Evolutionary conservation across 2,329 filamentous ascomycete species (phyloP).

Genomic region (Microdochium paspali): DNA sequence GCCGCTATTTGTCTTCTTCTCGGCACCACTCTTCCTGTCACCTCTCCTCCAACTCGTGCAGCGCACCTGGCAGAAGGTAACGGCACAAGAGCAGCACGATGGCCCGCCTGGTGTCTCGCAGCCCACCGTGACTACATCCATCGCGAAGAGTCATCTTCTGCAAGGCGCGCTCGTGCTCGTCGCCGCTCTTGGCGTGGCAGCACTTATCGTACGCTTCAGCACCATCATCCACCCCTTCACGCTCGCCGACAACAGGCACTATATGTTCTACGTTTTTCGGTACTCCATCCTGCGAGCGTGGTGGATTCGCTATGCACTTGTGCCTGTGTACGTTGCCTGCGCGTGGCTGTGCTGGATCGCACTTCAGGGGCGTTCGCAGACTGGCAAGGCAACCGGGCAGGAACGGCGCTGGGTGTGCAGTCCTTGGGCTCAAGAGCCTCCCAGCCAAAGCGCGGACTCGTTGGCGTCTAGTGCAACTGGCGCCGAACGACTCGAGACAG

Average conservation of each 20-base stretch:
- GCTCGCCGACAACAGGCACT: conserved; percentile 91
- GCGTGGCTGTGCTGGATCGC: conserved; percentile 59
- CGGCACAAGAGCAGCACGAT: not conserved
- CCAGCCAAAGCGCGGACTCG: too few relatives aligned
- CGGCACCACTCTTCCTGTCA: conserved; percentile 63
- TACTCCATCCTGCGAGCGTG: conserved; percentile 62
- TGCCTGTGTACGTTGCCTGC: conserved; percentile 60
- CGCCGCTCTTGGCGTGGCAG: conserved; percentile 24
- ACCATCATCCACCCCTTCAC: conserved; percentile 95
- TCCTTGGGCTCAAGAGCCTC: too few relatives aligned
- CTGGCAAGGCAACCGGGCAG: not conserved
- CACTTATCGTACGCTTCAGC: conserved; percentile 61
- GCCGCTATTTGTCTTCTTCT: conserved; percentile 86
- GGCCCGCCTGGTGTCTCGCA: conserved; percentile 3
- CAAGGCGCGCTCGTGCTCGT: conserved; percentile 26
- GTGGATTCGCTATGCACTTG: conserved; percentile 55
- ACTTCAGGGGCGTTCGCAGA: conserved; percentile 34
- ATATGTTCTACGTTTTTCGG: conserved; percentile 93
- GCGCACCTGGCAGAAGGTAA: conserved; percentile 3
- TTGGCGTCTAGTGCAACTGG: too few relatives aligned
- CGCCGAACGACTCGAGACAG: conserved; percentile 5
- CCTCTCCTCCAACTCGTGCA: conserved; percentile 27
- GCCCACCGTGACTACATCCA: conserved; percentile 12
- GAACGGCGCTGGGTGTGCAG: not conserved
- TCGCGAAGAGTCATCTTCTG: conserved; percentile 17